Base-by-base conservation (phyloP, 1,284 basidiomycete genomes). In the Cutaneotrichosporon sp. region DNA sequence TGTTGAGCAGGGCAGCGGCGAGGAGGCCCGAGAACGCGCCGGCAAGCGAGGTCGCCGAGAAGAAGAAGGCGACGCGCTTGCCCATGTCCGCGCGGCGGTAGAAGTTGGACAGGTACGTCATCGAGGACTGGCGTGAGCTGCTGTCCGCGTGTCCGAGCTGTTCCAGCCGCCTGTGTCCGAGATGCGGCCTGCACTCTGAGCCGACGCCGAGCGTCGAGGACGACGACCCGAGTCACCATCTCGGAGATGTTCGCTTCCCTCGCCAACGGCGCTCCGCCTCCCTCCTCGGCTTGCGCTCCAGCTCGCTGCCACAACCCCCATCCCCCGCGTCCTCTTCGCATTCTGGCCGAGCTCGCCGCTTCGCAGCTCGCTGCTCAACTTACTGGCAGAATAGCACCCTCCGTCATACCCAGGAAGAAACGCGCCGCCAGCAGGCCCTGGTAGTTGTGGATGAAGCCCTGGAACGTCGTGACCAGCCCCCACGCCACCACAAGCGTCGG, bases 311-410 rank as follows among this genome's bases (percentile, higher is more conserved):
- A n/a, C n/a, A n/a, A n/a, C n/a, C n/a, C n/a, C n/a, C n/a, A n/a
- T n/a, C n/a, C n/a, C n/a, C n/a, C n/a, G n/a, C n/a, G n/a, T n/a
- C n/a, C n/a, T n/a, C n/a, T n/a, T n/a, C n/a, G n/a, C n/a, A n/a
- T n/a, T n/a, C n/a, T n/a, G n/a, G n/a, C n/a, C n/a, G n/a, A n/a
- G n/a, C n/a, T n/a, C n/a, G n/a, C n/a, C n/a, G n/a, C n/a, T n/a
- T n/a, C n/a, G n/a, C n/a, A n/a, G n/a, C n/a, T n/a, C n/a, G n/a
- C n/a, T n/a, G n/a, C n/a, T n/a, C n/a, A n/a, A 36, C 56, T 20
- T 20, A 86, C 86, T 3, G 87, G 87, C 16, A 88, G 82, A 16
- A 89, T 79, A 22, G 87, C 87, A 51, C 87, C 87, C 79, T 88
- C 87, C 65, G 84, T 87, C 0, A 86, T 67, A 1, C 87, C 88